A percentile compares a stretch with the other conserved stretches of the same genome.
phyloP scores from a whole-genome alignment of 129 eudicot genomes.

The Lonicera japonica region DNA sequence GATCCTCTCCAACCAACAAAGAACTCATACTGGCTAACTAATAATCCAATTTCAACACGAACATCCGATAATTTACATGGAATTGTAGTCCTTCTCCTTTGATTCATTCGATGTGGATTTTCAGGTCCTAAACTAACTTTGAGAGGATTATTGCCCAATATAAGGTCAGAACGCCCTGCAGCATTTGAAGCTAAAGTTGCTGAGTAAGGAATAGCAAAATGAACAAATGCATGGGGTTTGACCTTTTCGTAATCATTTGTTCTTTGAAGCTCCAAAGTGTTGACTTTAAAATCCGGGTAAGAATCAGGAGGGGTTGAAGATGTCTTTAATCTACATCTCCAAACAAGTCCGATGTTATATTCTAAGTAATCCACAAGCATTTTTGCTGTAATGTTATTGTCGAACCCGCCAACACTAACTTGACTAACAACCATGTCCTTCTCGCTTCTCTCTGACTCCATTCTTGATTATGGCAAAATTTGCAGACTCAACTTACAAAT shows the following conservation, averaged over 20 bases:
- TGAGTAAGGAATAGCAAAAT: constrained; percentile 26
- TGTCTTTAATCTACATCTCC: constrained; percentile 49
- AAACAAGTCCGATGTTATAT: constrained; percentile 30
- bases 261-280: constrained; percentile 5
- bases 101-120: constrained; percentile 35
- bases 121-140: constrained; percentile 38
- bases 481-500: too few species aligned
- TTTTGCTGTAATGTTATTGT: constrained; percentile 26
- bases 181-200: constrained; percentile 23
- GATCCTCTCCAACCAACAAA: constrained; percentile 45
- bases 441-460: constrained; percentile 28
- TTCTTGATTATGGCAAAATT: neutral
- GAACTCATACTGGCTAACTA: constrained; percentile 32
- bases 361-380: constrained; percentile 34
- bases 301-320: constrained; percentile 48
- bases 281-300: constrained; percentile 26
- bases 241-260: constrained; percentile 24
- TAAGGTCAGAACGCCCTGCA: constrained; percentile 28
- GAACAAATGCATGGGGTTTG: constrained; percentile 49
- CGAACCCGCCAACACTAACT: constrained; percentile 45
- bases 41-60: constrained; percentile 26
- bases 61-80: constrained; percentile 35
- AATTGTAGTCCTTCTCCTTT: constrained; percentile 33
- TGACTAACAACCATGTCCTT: constrained; percentile 30
- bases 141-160: constrained; percentile 14